phyloP scores from a whole-genome alignment of 2,329 filamentous ascomycete genomes.

The Monosporascus sp. region DNA sequence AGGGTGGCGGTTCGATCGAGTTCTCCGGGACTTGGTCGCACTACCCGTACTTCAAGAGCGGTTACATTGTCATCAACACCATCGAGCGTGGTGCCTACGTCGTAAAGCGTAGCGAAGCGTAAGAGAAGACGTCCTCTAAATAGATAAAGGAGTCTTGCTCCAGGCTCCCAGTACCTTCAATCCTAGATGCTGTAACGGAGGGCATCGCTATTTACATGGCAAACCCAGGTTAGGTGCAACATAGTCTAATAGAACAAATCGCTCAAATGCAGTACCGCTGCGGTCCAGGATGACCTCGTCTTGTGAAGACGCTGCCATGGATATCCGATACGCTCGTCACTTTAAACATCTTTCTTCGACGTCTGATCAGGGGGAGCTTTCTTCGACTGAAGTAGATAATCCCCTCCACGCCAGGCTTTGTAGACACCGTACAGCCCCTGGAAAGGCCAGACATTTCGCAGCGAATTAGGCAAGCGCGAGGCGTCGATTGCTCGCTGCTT shows the following conservation, averaged over 20 bases:
- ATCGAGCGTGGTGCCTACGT: slow-evolving; percentile 41
- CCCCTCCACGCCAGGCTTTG: slow-evolving; percentile 37
- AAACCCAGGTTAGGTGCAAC: too few relatives aligned
- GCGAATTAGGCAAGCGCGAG: slow-evolving; percentile 26
- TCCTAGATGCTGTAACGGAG: too few relatives aligned
- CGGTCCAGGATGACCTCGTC: not conserved
- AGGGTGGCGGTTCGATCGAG: slow-evolving; percentile 25
- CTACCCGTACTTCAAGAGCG: slow-evolving; percentile 37
- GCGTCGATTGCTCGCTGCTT: slow-evolving; percentile 25
- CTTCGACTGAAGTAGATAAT: slow-evolving; percentile 38
- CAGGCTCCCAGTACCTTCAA: not conserved
- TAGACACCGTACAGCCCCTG: slow-evolving; percentile 41
- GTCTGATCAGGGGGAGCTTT: not conserved
- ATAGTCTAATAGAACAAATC: not conserved
- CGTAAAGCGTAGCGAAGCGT: slow-evolving; percentile 25
- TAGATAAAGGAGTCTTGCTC: slow-evolving; percentile 1
- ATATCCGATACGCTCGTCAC: not conserved
- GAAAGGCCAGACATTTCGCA: slow-evolving; percentile 35
- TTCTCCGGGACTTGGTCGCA: slow-evolving; percentile 36
- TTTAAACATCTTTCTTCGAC: not conserved
- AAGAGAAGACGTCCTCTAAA: not conserved
- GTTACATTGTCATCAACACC: slow-evolving; percentile 39
- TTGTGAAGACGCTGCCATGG: not conserved
- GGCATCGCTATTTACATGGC: too few relatives aligned
- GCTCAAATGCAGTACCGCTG: not conserved